Percentiles rank a stretch among this genome's conserved stretches.
Evolutionary conservation across 2,329 filamentous ascomycete genomes (phyloP).

Genomic region (Monosporascus sp.): DNA sequence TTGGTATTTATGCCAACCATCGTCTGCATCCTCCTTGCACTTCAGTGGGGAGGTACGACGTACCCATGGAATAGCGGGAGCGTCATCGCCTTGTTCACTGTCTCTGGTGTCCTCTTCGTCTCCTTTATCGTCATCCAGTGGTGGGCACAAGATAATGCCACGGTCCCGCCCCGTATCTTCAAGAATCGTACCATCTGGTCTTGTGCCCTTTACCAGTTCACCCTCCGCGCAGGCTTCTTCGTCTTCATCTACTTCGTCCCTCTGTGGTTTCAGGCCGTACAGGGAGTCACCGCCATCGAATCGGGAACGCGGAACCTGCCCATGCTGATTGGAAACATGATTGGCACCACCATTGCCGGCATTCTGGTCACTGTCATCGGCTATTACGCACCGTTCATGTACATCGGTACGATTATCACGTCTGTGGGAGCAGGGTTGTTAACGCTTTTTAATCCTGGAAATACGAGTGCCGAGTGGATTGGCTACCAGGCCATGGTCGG

Average conservation of each 20-base stretch:
- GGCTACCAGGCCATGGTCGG: conserved; percentile 54
- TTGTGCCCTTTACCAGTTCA: conserved; percentile 31
- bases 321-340: conserved; percentile 44
- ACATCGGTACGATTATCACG: conserved; percentile 31
- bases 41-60: conserved; percentile 51
- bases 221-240: conserved; percentile 47
- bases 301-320: conserved; percentile 52
- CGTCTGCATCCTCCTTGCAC: conserved; percentile 47
- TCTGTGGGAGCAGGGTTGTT: conserved; percentile 49
- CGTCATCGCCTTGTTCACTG: conserved; percentile 47
- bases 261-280: conserved; percentile 49
- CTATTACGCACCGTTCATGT: conserved; percentile 39
- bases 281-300: conserved; percentile 45
- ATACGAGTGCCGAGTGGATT: conserved; percentile 46
- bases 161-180: conserved; percentile 42
- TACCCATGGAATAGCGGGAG: conserved; percentile 44
- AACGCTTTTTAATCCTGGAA: conserved; percentile 45
- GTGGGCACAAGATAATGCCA: conserved; percentile 42
- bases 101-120: conserved; percentile 38
- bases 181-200: conserved; percentile 34
- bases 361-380: conserved; percentile 30
- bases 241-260: conserved; percentile 10
- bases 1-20: conserved; percentile 34
- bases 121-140: conserved; percentile 43
- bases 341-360: conserved; percentile 41